phyloP scores from a whole-genome alignment of 768 basidiomycete genomes.

The Mycena pura region DNA sequence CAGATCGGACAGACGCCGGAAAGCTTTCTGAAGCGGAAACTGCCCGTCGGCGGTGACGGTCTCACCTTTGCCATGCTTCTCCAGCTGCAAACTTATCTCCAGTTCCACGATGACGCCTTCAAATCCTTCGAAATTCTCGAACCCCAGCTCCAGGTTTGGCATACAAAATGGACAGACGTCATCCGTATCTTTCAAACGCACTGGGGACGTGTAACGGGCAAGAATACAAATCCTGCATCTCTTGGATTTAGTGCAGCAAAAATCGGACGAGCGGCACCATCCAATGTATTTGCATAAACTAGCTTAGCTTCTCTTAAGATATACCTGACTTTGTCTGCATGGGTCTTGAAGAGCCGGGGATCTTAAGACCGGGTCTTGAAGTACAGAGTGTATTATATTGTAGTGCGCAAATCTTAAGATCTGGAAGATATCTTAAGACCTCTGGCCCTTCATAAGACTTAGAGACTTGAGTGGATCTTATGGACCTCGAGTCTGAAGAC shows the following conservation, averaged over 20 bases:
- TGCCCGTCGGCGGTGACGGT: conserved; percentile 43
- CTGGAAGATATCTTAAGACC: too few species aligned
- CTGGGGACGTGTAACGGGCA: conserved; percentile 31
- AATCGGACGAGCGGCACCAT: conserved; percentile 34
- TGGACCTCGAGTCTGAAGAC: too few species aligned
- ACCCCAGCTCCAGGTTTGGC: conserved; percentile 24
- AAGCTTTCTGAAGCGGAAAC: conserved; percentile 27
- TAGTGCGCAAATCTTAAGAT: too few species aligned
- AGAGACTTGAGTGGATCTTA: too few species aligned
- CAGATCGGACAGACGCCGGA: conserved; percentile 23
- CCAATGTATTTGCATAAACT: too few species aligned
- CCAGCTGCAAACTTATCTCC: conserved; percentile 18
- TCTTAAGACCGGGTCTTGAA: too few species aligned
- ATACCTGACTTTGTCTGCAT: too few species aligned
- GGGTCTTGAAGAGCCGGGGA: too few species aligned
- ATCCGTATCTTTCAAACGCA: conserved; percentile 33
- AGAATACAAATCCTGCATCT: conserved; percentile 36
- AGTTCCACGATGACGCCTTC: conserved; percentile 23
- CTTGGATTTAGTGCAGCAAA: conserved; percentile 39
- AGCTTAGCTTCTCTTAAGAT: too few species aligned
- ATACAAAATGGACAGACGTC: conserved; percentile 29
- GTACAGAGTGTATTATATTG: too few species aligned
- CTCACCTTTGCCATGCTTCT: conserved; percentile 40
- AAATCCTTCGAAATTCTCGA: conserved; percentile 21
- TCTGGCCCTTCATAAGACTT: too few species aligned